Evolutionary conservation across 371 early-diverging fungal genomes (phyloP).

Genomic region (Nematocida ausubeli): DNA sequence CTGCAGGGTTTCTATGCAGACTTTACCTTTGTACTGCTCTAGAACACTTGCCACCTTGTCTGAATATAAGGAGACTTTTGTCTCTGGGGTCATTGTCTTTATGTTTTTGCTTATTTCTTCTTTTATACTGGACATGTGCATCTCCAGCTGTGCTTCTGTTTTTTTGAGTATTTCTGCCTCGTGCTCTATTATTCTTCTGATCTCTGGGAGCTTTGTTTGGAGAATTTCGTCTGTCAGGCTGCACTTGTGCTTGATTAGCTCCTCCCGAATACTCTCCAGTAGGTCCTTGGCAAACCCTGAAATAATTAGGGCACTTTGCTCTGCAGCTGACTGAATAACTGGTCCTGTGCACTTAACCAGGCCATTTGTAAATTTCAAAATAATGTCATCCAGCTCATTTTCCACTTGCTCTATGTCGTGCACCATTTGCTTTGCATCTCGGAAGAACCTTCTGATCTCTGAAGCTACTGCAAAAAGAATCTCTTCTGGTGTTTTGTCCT

Average conservation of each 20-base stretch:
- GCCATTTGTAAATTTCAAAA: slow-evolving; percentile 36
- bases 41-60: background rate
- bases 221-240: background rate
- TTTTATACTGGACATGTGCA: background rate
- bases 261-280: background rate
- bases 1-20: background rate
- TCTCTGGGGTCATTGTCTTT: background rate
- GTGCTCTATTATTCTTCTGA: background rate
- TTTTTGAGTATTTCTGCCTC: slow-evolving; percentile 3
- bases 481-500: background rate
- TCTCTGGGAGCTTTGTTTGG: slow-evolving; percentile 14
- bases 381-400: slow-evolving; percentile 54
- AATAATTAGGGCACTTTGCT: background rate
- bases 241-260: slow-evolving; percentile 7
- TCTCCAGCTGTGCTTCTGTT: background rate
- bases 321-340: background rate
- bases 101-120: background rate
- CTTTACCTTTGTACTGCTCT: slow-evolving; percentile 19
- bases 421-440: slow-evolving; percentile 4
- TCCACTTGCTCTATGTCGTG: slow-evolving; percentile 38
- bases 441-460: slow-evolving; percentile 17
- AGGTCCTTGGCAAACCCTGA: slow-evolving; percentile 5
- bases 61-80: slow-evolving; percentile 11
- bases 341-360: background rate
- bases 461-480: slow-evolving; percentile 1